Base-by-base conservation (phyloP, 2,329 filamentous ascomycete species). In the Ophiostoma ips region DNA sequence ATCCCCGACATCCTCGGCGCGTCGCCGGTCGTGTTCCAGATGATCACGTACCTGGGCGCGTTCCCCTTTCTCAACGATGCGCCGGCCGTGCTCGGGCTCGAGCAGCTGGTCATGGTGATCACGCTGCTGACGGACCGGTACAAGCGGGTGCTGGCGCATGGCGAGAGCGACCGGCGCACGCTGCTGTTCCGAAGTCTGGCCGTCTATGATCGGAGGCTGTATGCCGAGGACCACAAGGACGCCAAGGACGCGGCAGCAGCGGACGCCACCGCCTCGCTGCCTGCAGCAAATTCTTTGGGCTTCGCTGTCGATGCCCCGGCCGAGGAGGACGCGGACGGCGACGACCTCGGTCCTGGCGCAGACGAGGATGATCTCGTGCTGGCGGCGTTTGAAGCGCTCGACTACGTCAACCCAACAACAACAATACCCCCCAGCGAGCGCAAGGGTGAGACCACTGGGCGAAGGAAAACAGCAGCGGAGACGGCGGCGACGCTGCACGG, bases 11-110 rank as follows among this genome's bases (percentile, higher is more conserved):
- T 81, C 24, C 67, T 87, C 24, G 74, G 71, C 47, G 81, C 76
- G 8, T 83, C 81, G 4, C 73, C 81, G 2, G 73, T 87, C 40
- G 60, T 87, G 43, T 87, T 84, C 59, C 81, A 84, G 58, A 82
- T 86, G 72, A 63, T 81, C 2, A 81, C 79, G 5, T 84, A 81
- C 57, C 69, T 87, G 1, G 84, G 80, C 31, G 79, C 83, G 1
- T 87, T 88, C 52, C 84, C 84, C 0, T 87, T 87, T 55, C 69
- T 84, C 2, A 72, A 76, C 48, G 78, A 85, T 58, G 83, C 82
- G 0, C 84, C 84, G 0, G 80, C 74, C 3, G 79, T 86, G 3
- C 64, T 88, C 46, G 80, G 82, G 9, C 73, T 83, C 40, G 78
- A 84, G 53, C 79, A 81, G 57, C 67, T 87, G 64, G 71, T 87